phyloP scores from a whole-genome alignment of 2,329 filamentous ascomycete species.

The Aspergillus tamarii region DNA sequence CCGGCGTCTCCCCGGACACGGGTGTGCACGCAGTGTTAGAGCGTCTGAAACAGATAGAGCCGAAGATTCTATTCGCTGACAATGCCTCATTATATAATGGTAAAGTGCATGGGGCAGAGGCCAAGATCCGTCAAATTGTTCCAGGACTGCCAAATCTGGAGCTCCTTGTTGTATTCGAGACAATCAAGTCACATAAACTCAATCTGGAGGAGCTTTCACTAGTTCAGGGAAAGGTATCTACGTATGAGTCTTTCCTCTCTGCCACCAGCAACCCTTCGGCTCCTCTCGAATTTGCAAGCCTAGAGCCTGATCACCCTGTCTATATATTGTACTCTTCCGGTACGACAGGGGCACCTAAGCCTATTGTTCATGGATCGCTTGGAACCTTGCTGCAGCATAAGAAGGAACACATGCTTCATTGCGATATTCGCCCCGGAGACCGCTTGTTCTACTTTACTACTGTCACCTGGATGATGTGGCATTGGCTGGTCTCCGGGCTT shows the following conservation, averaged over 20 bases:
- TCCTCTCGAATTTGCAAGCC: constrained; percentile 69
- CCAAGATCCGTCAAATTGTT: constrained; percentile 79
- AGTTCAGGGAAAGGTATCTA: constrained; percentile 41
- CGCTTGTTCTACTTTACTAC: constrained; percentile 93
- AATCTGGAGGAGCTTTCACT: constrained; percentile 39
- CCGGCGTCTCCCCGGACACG: constrained; percentile 87
- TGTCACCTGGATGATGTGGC: constrained; percentile 99
- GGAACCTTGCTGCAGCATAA: constrained; percentile 95
- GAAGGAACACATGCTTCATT: constrained; percentile 90
- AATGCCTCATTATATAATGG: constrained; percentile 91
- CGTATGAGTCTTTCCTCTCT: constrained; percentile 51
- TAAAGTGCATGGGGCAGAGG: constrained; percentile 77
- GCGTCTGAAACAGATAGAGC: constrained; percentile 80
- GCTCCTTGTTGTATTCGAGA: constrained; percentile 74
- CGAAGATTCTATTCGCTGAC: constrained; percentile 81
- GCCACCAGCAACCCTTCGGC: constrained; percentile 42
- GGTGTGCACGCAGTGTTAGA: constrained; percentile 91
- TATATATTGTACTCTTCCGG: constrained; percentile 95
- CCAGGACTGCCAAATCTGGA: constrained; percentile 67
- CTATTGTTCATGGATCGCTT: constrained; percentile 88
- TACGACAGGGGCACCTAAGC: constrained; percentile 85
- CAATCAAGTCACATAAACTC: constrained; percentile 52
- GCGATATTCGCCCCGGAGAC: constrained; percentile 72
- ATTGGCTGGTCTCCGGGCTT: constrained; percentile 88
- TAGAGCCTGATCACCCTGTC: constrained; percentile 82